phyloP scores from a whole-genome alignment of 768 basidiomycete genomes.

The Gelatoporia subvermispora region DNA sequence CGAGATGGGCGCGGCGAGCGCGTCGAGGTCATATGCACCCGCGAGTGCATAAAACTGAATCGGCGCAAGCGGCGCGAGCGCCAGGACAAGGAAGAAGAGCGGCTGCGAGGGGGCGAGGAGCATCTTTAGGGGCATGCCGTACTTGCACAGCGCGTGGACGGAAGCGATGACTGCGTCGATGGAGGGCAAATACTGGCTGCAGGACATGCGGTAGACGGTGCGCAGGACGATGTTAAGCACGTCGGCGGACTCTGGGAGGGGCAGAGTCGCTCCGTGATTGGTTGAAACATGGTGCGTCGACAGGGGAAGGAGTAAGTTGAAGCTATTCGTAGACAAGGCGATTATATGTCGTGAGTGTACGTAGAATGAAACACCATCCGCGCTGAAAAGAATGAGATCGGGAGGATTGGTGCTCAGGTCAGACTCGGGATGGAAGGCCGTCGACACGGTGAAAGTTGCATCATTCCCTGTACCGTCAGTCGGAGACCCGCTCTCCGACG shows the following conservation, averaged over 20 bases:
- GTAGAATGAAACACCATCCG: conserved; percentile 27
- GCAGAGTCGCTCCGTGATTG: conserved; percentile 33
- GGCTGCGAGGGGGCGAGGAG: conserved; percentile 24
- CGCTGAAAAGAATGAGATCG: conserved; percentile 22
- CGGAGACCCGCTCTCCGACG: too few relatives aligned
- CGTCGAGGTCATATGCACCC: conserved; percentile 26
- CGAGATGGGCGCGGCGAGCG: conserved; percentile 35
- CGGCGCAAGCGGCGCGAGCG: conserved; percentile 28
- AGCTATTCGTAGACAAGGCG: conserved; percentile 20
- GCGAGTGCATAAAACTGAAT: conserved; percentile 40
- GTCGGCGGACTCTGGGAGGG: conserved; percentile 21
- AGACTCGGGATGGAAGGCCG: conserved; percentile 13
- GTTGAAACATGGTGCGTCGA: too few relatives aligned
- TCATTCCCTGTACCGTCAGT: too few relatives aligned
- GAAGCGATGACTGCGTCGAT: conserved; percentile 17
- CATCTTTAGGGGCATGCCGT: conserved; percentile 17
- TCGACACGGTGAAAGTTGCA: too few relatives aligned
- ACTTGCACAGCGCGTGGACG: conserved; percentile 17
- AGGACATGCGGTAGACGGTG: conserved; percentile 25
- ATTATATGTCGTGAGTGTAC: conserved; percentile 19
- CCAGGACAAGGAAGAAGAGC: conserved; percentile 28
- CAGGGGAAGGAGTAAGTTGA: conserved; percentile 12
- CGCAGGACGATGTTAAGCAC: conserved; percentile 31
- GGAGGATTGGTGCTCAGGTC: conserved; percentile 3
- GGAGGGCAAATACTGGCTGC: conserved; percentile 19